phyloP scores from a whole-genome alignment of 176 grass and related monocot genomes.

The Avena sativa region DNA sequence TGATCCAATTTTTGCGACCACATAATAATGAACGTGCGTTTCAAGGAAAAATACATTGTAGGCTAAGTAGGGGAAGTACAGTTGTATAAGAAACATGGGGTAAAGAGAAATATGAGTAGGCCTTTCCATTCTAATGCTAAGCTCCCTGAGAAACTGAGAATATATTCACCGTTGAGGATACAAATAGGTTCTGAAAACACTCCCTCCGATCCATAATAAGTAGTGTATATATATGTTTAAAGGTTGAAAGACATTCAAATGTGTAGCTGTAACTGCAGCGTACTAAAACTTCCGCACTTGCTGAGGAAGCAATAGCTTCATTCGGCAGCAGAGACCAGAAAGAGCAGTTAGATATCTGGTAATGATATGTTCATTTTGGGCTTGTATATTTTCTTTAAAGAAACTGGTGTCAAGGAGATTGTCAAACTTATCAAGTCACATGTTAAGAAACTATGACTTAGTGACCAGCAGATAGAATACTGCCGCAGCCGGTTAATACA shows the following conservation, averaged over 20 bases:
- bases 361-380: neutral
- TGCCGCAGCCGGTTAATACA: neutral
- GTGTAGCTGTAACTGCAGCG: neutral
- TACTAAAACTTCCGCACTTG: neutral
- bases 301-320: neutral
- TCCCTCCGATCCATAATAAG: no score
- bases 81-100: neutral
- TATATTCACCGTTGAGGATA: neutral
- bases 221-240: no score
- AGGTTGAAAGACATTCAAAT: neutral
- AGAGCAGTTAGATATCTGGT: neutral
- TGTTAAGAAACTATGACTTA: neutral
- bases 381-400: neutral
- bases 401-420: neutral
- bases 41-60: neutral
- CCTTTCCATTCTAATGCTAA: slow-evolving; percentile 10
- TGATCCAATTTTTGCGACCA: neutral
- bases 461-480: neutral
- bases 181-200: neutral
- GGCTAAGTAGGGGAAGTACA: neutral
- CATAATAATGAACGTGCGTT: neutral
- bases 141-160: neutral
- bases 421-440: neutral
- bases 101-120: neutral
- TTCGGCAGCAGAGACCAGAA: neutral